Conservation (phyloP, 108 stramenopile species). For the Fistulifera pelliculosa region DNA sequence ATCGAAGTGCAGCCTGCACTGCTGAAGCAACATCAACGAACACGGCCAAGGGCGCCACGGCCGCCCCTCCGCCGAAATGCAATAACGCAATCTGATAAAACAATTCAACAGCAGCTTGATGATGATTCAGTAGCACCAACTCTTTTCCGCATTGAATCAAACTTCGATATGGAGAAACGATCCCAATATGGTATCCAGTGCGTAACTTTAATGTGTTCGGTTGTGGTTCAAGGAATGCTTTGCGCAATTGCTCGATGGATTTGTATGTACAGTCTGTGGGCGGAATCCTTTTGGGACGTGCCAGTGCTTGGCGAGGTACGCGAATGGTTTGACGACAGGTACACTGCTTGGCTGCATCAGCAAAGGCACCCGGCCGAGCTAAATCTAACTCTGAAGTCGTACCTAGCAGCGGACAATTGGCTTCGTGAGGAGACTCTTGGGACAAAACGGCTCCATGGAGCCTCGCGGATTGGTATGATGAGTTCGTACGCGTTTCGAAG, state of each 20-base stretch:
- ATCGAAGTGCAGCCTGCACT: constrained; percentile 22
- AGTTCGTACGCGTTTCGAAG: constrained; percentile 49
- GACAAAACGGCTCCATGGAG: constrained; percentile 70
- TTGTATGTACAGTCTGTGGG: constrained; percentile 70
- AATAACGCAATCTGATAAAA: constrained; percentile 77
- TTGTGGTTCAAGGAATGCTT: neutral
- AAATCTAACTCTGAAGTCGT: constrained; percentile 28
- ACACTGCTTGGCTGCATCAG: constrained; percentile 22
- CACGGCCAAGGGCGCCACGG: constrained; percentile 21
- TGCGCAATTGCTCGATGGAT: constrained; percentile 68
- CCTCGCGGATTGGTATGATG: constrained; percentile 40
- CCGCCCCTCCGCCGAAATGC: constrained; percentile 52
- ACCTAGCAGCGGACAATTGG: constrained; percentile 21
- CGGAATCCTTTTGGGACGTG: constrained; percentile 56
- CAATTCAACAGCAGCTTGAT: constrained; percentile 61
- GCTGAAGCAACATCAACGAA: constrained; percentile 45
- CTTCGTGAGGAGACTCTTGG: constrained; percentile 13
- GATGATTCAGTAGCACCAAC: constrained; percentile 77
- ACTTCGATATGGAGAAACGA: constrained; percentile 56
- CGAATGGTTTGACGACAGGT: constrained; percentile 15
- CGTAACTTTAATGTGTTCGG: constrained; percentile 22
- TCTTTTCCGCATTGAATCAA: constrained; percentile 90
- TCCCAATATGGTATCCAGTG: constrained; percentile 80
- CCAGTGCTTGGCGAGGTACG: constrained; percentile 9
- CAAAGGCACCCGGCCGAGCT: constrained; percentile 74